Base-by-base conservation (phyloP, 306 rosid species). In the Quercus dentata region DNA sequence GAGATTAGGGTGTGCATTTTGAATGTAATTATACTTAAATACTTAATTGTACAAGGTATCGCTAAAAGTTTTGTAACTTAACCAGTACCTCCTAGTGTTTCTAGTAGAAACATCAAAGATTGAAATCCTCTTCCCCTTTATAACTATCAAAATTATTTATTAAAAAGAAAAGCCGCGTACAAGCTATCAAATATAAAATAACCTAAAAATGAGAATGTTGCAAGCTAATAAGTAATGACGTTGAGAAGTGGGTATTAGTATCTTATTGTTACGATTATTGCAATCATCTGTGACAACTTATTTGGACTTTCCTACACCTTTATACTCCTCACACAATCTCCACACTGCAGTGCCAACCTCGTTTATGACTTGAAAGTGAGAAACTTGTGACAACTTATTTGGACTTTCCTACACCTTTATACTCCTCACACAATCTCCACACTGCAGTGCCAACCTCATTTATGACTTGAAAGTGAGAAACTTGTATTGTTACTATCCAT, bases 341-440 rank as follows among this genome's bases (percentile, higher is more conserved):
- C 80, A 65, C 62, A 21, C 84, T 78, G 13, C 35, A 25, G 41
- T 33, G 23, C 14, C 58, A 28, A 57, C 41, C 15, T 73, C 71
- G 25, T 54, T 25, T 41, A 71, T 71, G 70, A 62, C 10, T 62
- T 13, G 79, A 71, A 74, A 57, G 73, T 23, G 23, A 17, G 19
- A 31, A 64, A 30, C 15, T 27, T 56, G n/a, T 52, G 81, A 81
- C 79, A 74, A 64, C 41, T 30, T 71, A 31, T 28, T 71, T 51
- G 56, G 75, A 63, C 64, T 68, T 78, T 73, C 15, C 31, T 52
- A 38, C 55, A 30, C 59, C 13, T 57, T 61, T 33, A 21, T 59
- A 78, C 46, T 7, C 83, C 83, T 44, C 82, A 82, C 77, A 75
- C 71, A 69, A 85, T 61, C 72, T 73, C 83, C 80, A 65, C 62